These are phyloP conservation scores for Epichloe sibirici DNA, from an alignment of 2,329 filamentous ascomycete genomes.

Conservation along the genomic window DNA sequence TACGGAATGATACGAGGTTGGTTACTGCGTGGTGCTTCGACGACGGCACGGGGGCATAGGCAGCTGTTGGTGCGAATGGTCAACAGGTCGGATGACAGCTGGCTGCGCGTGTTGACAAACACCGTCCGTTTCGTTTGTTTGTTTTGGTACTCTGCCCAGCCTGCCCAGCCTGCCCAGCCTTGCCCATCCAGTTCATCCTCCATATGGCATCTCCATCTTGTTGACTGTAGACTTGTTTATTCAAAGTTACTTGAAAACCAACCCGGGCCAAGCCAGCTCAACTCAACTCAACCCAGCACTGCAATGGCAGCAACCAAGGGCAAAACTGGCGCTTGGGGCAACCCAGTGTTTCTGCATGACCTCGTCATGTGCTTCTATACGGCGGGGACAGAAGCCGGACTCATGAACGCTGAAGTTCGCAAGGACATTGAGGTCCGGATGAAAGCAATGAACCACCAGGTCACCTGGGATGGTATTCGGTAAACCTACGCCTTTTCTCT, in stretches of 20 bases:
- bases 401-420: slow-evolving; percentile 17
- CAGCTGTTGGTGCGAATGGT: background rate
- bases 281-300: background rate
- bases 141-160: too few species aligned
- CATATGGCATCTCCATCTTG: too few species aligned
- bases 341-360: slow-evolving; percentile 21
- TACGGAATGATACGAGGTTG: background rate
- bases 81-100: background rate
- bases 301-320: background rate
- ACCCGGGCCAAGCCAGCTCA: background rate
- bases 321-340: slow-evolving; percentile 1
- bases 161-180: too few species aligned
- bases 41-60: background rate
- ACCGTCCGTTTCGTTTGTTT: background rate
- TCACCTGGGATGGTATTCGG: slow-evolving; percentile 35
- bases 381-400: slow-evolving; percentile 14
- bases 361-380: slow-evolving; percentile 22
- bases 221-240: too few species aligned
- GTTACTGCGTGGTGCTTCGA: background rate
- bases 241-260: too few species aligned
- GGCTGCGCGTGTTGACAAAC: background rate
- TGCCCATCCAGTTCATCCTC: too few species aligned
- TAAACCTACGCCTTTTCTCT: slow-evolving; percentile 11
- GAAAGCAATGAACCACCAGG: slow-evolving; percentile 18
- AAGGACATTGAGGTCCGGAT: slow-evolving; percentile 22